Evolutionary conservation across 1,139 yeast genomes (phyloP).

Genomic region (Yamadazyma membranifaciens): DNA sequence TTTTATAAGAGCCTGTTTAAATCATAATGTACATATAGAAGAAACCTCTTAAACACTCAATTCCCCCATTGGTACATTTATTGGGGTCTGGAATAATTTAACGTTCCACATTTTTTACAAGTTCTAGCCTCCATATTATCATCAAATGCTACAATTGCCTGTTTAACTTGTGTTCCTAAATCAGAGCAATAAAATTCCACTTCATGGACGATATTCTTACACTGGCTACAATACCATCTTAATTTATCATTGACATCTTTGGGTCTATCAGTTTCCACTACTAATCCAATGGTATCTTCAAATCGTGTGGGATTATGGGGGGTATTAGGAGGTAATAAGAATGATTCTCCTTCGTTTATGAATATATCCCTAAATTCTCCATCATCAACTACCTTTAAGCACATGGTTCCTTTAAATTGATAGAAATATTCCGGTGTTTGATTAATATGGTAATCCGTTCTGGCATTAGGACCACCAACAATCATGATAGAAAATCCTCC

Average conservation of each 20-base stretch:
- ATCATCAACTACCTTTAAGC: constrained; percentile 76
- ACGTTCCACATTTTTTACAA: constrained; percentile 72
- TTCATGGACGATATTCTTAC: constrained; percentile 66
- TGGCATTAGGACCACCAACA: constrained; percentile 92
- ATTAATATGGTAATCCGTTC: constrained; percentile 91
- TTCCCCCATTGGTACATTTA: background rate
- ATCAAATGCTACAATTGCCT: constrained; percentile 74
- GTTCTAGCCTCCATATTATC: constrained; percentile 61
- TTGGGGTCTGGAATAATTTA: constrained; percentile 58
- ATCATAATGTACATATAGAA: constrained; percentile 1
- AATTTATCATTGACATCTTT: constrained; percentile 62
- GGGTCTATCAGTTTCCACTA: constrained; percentile 93
- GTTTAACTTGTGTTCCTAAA: constrained; percentile 88
- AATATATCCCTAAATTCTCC: constrained; percentile 73
- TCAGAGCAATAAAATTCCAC: constrained; percentile 72
- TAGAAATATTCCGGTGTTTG: constrained; percentile 95
- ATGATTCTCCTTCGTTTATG: constrained; percentile 85
- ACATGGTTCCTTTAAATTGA: constrained; percentile 84
- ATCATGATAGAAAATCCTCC: constrained; percentile 94
- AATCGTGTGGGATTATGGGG: constrained; percentile 93
- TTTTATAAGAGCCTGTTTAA: constrained; percentile 17
- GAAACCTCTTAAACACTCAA: background rate
- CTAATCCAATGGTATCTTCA: constrained; percentile 83
- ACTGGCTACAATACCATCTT: constrained; percentile 83
- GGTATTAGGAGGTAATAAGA: constrained; percentile 74